phyloP scores from a whole-genome alignment of 148 eudicot genomes.

The Simmondsia chinensis region DNA sequence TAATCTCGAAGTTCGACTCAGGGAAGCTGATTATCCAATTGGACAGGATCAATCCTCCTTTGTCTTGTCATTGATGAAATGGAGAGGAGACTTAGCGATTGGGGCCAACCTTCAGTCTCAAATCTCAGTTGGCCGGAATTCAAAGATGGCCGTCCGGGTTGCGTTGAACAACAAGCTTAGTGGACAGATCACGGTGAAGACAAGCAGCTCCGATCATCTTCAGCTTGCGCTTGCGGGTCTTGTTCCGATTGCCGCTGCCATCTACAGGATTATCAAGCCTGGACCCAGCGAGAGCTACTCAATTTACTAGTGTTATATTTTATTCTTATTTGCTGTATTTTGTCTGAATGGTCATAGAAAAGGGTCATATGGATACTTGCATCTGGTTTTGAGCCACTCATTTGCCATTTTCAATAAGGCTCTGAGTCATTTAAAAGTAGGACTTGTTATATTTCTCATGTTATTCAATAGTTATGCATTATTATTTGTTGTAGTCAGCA shows the following conservation, averaged over 20 bases:
- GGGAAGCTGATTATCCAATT: constrained; percentile 49
- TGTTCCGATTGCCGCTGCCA: constrained; percentile 48
- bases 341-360: too few species aligned
- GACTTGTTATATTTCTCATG: too few species aligned
- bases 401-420: constrained; percentile 11
- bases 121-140: constrained; percentile 59
- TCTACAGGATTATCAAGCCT: constrained; percentile 62
- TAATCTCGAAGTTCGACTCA: constrained; percentile 45
- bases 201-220: constrained; percentile 84
- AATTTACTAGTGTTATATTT: constrained; percentile 31
- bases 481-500: too few species aligned
- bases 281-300: constrained; percentile 51
- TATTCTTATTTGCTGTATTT: neutral
- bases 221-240: constrained; percentile 66
- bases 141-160: constrained; percentile 73
- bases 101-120: constrained; percentile 62
- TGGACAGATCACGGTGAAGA: constrained; percentile 78
- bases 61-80: constrained; percentile 43
- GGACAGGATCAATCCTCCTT: constrained; percentile 53
- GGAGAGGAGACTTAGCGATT: constrained; percentile 58
- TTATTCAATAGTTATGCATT: too few species aligned
- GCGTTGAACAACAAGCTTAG: constrained; percentile 87
- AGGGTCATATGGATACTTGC: constrained; percentile 1
- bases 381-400: neutral
- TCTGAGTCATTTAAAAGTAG: constrained; percentile 1